A percentile compares a stretch with the other conserved stretches of the same genome.
phyloP scores from a whole-genome alignment of 768 basidiomycete species.

The Mycena epipterygia region DNA sequence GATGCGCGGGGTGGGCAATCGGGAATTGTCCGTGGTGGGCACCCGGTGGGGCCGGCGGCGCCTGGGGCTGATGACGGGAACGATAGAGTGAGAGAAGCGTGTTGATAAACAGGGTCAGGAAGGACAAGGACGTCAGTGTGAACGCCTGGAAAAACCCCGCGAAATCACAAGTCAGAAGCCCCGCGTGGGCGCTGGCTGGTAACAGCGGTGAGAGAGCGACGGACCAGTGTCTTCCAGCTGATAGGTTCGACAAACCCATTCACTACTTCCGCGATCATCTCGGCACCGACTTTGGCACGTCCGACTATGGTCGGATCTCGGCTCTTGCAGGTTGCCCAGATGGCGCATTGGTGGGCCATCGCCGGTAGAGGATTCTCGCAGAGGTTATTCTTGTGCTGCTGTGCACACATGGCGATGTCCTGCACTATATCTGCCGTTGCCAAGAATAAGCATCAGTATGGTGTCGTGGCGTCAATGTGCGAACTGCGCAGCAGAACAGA shows the following conservation, averaged over 20 bases:
- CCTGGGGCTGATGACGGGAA: constrained; percentile 66
- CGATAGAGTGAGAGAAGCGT: constrained; percentile 84
- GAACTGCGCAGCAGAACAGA: constrained; percentile 13
- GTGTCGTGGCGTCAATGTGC: too few relatives aligned
- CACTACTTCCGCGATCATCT: constrained; percentile 95
- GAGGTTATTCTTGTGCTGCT: constrained; percentile 85
- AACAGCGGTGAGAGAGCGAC: constrained; percentile 42
- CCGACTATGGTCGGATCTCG: constrained; percentile 92
- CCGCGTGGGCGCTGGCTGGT: constrained; percentile 21
- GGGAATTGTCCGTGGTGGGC: constrained; percentile 36
- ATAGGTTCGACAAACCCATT: constrained; percentile 98
- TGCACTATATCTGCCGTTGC: constrained; percentile 84
- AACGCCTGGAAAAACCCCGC: constrained; percentile 63
- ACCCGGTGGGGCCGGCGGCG: constrained; percentile 24
- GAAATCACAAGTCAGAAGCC: constrained; percentile 32
- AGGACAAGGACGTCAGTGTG: constrained; percentile 80
- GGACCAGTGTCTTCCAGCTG: constrained; percentile 95
- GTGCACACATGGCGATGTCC: constrained; percentile 90
- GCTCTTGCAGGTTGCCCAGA: constrained; percentile 96
- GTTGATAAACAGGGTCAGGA: constrained; percentile 86
- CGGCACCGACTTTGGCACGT: constrained; percentile 90
- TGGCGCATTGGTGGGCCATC: constrained; percentile 87
- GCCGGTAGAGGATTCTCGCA: constrained; percentile 90
- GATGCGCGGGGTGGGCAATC: constrained; percentile 46
- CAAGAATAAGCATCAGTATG: constrained; percentile 35